Evolutionary conservation across 2,329 filamentous ascomycete species (phyloP).

Genomic region (Ascocoryne sarcoides): DNA sequence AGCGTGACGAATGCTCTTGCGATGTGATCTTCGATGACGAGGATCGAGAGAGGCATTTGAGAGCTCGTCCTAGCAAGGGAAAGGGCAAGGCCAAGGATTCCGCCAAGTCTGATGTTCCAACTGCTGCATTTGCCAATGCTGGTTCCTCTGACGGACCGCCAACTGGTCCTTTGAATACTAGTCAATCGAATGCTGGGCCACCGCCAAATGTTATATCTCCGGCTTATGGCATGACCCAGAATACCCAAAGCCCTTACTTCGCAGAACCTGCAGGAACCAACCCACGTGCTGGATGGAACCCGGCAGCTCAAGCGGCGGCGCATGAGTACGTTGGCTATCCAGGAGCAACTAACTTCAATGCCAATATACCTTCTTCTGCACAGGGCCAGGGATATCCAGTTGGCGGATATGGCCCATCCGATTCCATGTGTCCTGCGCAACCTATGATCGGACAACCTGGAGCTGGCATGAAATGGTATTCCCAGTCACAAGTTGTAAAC

Average conservation of each 20-base stretch:
- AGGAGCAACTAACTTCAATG: background rate
- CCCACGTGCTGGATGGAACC: background rate
- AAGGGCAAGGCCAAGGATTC: conserved; percentile 9
- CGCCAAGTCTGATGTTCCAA: conserved; percentile 1
- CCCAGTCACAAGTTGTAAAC: conserved; percentile 4
- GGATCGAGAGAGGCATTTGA: conserved; percentile 13
- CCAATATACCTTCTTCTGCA: conserved; percentile 6
- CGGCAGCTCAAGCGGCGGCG: conserved; percentile 3
- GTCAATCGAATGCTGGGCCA: background rate
- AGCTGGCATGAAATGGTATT: conserved; percentile 19
- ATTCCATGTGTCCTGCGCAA: conserved; percentile 4
- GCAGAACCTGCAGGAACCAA: no score
- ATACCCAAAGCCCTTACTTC: background rate
- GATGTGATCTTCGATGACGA: conserved; percentile 19
- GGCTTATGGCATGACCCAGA: background rate
- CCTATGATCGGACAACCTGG: conserved; percentile 10
- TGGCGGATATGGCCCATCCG: conserved; percentile 6
- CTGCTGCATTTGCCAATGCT: background rate
- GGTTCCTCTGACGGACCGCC: background rate
- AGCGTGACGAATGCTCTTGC: conserved; percentile 20
- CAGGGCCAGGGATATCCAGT: conserved; percentile 9
- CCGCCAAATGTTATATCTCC: background rate
- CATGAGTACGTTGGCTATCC: conserved; percentile 13
- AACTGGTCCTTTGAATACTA: background rate
- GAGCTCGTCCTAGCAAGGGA: conserved; percentile 4